These are phyloP conservation scores for Apodospora peruviana DNA, from an alignment of 495 filamentous ascomycete genomes.

Conservation along the genomic window DNA sequence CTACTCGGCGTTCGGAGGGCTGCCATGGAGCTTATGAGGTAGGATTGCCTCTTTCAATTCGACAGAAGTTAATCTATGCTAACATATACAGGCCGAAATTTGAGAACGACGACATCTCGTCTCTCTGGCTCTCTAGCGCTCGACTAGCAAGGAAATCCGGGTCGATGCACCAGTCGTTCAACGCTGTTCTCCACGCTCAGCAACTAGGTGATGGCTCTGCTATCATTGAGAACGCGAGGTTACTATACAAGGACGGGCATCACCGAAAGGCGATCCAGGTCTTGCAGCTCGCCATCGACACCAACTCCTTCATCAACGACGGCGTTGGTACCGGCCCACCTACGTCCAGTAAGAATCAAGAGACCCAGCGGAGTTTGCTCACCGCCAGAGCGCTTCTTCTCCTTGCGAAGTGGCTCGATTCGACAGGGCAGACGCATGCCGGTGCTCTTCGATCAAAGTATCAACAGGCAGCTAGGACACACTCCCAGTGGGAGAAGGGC, in stretches of 20 bases:
- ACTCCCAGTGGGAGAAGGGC: slow-evolving; percentile 83
- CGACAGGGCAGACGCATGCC: slow-evolving; percentile 82
- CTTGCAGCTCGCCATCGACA: slow-evolving; percentile 74
- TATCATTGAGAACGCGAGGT: slow-evolving; percentile 83
- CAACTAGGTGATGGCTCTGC: slow-evolving; percentile 77
- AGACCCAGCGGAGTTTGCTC: slow-evolving; percentile 48
- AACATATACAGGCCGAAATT: slow-evolving; percentile 33
- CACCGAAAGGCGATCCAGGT: slow-evolving; percentile 92
- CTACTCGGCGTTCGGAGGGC: slow-evolving; percentile 82
- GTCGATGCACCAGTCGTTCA: slow-evolving; percentile 79
- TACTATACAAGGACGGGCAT: slow-evolving; percentile 92
- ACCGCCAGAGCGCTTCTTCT: slow-evolving; percentile 69
- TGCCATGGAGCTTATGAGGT: slow-evolving; percentile 70
- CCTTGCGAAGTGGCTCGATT: slow-evolving; percentile 94
- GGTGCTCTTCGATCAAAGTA: slow-evolving; percentile 72
- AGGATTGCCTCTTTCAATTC: slow-evolving; percentile 22
- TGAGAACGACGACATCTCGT: slow-evolving; percentile 65
- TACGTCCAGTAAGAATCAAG: slow-evolving; percentile 35
- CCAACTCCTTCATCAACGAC: slow-evolving; percentile 54
- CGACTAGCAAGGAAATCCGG: slow-evolving; percentile 79
- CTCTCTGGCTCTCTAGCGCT: slow-evolving; percentile 80
- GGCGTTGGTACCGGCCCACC: slow-evolving; percentile 30
- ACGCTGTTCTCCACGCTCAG: slow-evolving; percentile 84
- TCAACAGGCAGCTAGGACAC: slow-evolving; percentile 58
- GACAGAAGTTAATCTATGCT: background rate